Conservation (phyloP, 345 rosid genomes). For the Acer negundo region DNA sequence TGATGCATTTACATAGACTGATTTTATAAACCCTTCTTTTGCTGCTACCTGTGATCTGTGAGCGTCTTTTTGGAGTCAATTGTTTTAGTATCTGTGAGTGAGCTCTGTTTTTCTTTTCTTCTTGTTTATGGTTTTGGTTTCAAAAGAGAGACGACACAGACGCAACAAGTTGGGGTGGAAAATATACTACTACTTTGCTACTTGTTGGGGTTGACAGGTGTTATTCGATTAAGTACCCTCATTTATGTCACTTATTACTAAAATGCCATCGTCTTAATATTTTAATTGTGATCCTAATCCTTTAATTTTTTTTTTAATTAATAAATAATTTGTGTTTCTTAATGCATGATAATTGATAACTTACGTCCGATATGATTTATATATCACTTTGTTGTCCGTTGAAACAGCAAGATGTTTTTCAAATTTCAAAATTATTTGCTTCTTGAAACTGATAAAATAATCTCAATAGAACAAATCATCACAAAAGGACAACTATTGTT, state of each 20-base stretch:
- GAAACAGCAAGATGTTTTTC: background rate
- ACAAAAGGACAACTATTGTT: background rate
- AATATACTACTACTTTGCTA: too few species aligned
- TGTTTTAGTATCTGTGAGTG: too few species aligned
- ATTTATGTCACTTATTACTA: background rate
- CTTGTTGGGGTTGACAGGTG: background rate
- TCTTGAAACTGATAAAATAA: background rate
- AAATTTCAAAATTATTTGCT: background rate
- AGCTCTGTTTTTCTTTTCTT: background rate
- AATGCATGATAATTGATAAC: background rate
- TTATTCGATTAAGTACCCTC: background rate
- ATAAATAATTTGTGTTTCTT: background rate
- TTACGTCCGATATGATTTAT: background rate
- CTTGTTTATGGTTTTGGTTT: background rate
- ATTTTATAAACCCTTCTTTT: background rate
- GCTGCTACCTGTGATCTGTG: too few species aligned
- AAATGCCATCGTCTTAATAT: constrained; percentile 18
- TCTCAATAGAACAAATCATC: background rate
- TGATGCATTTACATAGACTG: constrained; percentile 35
- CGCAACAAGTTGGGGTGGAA: too few species aligned
- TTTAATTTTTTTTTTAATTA: background rate
- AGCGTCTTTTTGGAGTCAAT: too few species aligned
- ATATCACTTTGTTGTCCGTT: background rate
- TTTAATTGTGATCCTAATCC: too few species aligned
- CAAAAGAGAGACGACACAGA: background rate